A percentile compares a stretch with the other conserved stretches of the same genome.
Evolutionary conservation across 352 stramenopile species (phyloP).

Genomic region (Phytophthora pseudosyringae): DNA sequence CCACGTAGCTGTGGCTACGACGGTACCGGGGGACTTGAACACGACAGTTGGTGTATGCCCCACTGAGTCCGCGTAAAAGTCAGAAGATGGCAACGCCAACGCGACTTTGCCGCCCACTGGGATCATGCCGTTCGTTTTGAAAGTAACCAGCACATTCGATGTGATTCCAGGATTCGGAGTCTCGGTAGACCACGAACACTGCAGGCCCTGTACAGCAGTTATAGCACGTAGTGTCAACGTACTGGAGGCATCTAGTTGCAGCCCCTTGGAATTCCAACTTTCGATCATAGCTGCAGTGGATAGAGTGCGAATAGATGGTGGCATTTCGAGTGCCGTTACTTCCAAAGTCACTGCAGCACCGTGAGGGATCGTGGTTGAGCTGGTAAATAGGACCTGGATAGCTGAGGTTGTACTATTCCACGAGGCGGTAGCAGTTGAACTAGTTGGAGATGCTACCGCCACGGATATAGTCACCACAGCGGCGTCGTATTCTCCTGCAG

Average conservation of each 20-base stretch:
- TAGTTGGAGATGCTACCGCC: conserved; percentile 24
- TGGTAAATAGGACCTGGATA: conserved; percentile 50
- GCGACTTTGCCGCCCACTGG: conserved; percentile 47
- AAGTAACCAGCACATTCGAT: conserved; percentile 49
- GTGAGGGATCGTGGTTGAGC: conserved; percentile 34
- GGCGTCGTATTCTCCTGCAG: conserved; percentile 47
- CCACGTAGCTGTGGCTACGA: conserved; percentile 35
- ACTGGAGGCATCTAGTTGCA: conserved; percentile 50
- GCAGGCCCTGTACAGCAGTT: conserved; percentile 45
- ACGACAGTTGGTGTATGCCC: conserved; percentile 28
- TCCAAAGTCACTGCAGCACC: conserved; percentile 37
- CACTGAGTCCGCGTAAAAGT: conserved; percentile 45
- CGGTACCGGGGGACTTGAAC: conserved; percentile 33
- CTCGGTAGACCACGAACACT: conserved; percentile 44
- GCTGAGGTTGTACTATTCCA: conserved; percentile 43
- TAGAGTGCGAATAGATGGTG: conserved; percentile 45
- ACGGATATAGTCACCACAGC: conserved; percentile 31
- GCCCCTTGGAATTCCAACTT: conserved; percentile 48
- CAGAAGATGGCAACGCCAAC: conserved; percentile 39
- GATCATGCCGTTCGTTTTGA: conserved; percentile 54
- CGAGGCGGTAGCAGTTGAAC: conserved; percentile 39
- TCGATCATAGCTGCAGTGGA: conserved; percentile 43
- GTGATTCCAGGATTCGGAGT: conserved; percentile 54
- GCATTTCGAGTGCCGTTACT: conserved; percentile 54
- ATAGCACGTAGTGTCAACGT: conserved; percentile 40